Conservation (phyloP, 495 filamentous ascomycete species). For the Hyaloscypha bicolor region DNA sequence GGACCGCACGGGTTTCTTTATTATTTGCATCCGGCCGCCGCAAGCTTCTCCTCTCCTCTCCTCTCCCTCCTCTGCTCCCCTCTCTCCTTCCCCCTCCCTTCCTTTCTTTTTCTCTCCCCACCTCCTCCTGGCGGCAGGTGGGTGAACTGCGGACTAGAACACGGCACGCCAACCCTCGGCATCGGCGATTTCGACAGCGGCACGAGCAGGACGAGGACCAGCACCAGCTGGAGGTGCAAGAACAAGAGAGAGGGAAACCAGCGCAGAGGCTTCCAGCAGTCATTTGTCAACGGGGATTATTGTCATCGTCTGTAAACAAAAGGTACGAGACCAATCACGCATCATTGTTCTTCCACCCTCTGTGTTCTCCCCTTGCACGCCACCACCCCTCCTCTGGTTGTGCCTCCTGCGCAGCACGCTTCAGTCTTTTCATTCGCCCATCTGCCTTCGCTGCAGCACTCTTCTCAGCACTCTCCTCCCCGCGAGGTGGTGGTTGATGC, state of each 20-base stretch:
- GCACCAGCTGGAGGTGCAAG: not conserved
- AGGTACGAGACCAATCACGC: not conserved
- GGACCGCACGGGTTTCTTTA: not conserved
- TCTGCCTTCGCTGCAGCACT: not conserved
- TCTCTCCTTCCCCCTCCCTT: not conserved
- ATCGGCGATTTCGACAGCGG: not conserved
- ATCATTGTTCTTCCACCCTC: not conserved
- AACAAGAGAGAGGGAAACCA: not conserved
- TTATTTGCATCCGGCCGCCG: not conserved
- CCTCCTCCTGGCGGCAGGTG: conserved; percentile 1
- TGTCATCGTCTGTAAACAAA: not conserved
- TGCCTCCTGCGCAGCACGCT: not conserved
- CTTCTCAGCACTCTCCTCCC: too few relatives aligned
- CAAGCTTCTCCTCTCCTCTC: not conserved
- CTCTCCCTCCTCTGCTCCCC: not conserved
- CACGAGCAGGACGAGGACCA: not conserved
- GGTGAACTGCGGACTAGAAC: not conserved
- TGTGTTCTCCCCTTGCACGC: not conserved
- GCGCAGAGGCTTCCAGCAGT: not conserved
- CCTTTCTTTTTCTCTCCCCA: not conserved
- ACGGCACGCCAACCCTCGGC: not conserved
- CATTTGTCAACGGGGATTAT: not conserved
- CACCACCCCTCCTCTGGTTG: not conserved
- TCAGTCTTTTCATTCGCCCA: not conserved
- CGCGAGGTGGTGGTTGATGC: too few relatives aligned